Conservation (phyloP, 2,329 filamentous ascomycete genomes). For the Alternaria gansuensis region DNA sequence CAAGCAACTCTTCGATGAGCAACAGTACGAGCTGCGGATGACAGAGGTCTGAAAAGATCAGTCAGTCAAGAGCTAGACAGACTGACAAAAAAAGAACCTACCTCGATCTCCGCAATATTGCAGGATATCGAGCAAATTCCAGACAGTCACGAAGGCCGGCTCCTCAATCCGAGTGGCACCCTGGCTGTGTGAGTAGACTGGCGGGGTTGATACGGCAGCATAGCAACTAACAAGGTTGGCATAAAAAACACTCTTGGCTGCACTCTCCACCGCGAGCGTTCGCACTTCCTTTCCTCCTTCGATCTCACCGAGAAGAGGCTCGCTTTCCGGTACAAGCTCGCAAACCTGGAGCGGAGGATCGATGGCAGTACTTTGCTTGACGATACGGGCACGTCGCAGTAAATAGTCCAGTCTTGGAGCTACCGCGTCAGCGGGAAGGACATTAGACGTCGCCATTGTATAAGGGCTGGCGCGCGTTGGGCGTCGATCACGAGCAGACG, state of each 20-base stretch:
- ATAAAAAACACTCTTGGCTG: slow-evolving; percentile 82
- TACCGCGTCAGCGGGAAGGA: slow-evolving; percentile 39
- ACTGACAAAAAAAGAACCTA: slow-evolving; percentile 56
- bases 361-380: slow-evolving; percentile 55
- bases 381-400: slow-evolving; percentile 52
- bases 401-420: slow-evolving; percentile 51
- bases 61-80: slow-evolving; percentile 14
- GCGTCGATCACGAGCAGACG: slow-evolving; percentile 17
- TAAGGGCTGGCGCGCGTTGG: slow-evolving; percentile 4
- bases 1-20: slow-evolving; percentile 92
- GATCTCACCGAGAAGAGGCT: slow-evolving; percentile 39
- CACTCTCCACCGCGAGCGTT: slow-evolving; percentile 81
- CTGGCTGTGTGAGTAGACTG: slow-evolving; percentile 55
- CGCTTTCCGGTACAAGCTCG: slow-evolving; percentile 48
- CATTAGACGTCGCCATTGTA: slow-evolving; percentile 42
- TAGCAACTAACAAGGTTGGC: slow-evolving; percentile 71
- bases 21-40: slow-evolving; percentile 86
- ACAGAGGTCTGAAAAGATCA: slow-evolving; percentile 58
- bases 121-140: slow-evolving; percentile 94
- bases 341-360: slow-evolving; percentile 57
- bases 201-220: not conserved
- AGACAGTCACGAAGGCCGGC: slow-evolving; percentile 81
- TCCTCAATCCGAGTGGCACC: slow-evolving; percentile 78
- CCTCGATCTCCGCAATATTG: slow-evolving; percentile 85
- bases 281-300: slow-evolving; percentile 59